These are phyloP conservation scores for Aspergillus neotritici DNA, from an alignment of 2,329 filamentous ascomycete genomes.

Conservation along the genomic window DNA sequence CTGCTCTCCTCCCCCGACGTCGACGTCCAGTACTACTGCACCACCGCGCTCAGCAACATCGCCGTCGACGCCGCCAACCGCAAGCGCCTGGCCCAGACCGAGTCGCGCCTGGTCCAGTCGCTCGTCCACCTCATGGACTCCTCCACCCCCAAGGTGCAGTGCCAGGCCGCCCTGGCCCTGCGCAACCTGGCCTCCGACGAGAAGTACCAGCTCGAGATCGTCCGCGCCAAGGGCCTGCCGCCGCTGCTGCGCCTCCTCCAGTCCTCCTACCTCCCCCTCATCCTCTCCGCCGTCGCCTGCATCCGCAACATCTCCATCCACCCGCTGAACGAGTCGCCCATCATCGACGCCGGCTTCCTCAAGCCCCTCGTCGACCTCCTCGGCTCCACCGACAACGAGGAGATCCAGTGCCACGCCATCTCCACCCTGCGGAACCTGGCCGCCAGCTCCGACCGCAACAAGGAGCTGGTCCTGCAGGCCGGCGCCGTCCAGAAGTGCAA, in stretches of 20 bases:
- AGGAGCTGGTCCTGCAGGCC: conserved; percentile 92
- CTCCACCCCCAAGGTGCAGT: conserved; percentile 94
- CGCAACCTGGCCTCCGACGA: conserved; percentile 96
- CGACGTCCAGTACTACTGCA: conserved; percentile 99
- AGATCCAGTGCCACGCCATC: conserved; percentile 98
- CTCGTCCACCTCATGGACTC: conserved; percentile 96
- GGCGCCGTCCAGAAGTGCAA: conserved; percentile 98
- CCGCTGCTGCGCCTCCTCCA: conserved; percentile 85
- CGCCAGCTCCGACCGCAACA: conserved; percentile 95
- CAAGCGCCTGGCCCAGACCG: conserved; percentile 82
- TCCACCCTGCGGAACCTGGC: conserved; percentile 93
- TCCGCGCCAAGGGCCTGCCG: conserved; percentile 76
- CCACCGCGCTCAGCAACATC: conserved; percentile 96
- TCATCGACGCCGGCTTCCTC: conserved; percentile 94
- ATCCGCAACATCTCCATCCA: conserved; percentile 99
- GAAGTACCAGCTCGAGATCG: conserved; percentile 97
- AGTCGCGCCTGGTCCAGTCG: conserved; percentile 86
- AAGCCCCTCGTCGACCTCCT: conserved; percentile 89
- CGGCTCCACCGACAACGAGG: conserved; percentile 93
- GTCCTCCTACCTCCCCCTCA: conserved; percentile 91
- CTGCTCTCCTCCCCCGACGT: conserved; percentile 88
- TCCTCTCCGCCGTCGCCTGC: conserved; percentile 92
- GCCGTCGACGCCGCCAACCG: conserved; percentile 89
- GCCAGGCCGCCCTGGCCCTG: conserved; percentile 88
- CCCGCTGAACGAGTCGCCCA: conserved; percentile 93